Evolutionary conservation across 192 early-diverging fungal genomes (phyloP), one percentile per base, ranked within the genome.

Genomic region (Dissophora globulifera): DNA sequence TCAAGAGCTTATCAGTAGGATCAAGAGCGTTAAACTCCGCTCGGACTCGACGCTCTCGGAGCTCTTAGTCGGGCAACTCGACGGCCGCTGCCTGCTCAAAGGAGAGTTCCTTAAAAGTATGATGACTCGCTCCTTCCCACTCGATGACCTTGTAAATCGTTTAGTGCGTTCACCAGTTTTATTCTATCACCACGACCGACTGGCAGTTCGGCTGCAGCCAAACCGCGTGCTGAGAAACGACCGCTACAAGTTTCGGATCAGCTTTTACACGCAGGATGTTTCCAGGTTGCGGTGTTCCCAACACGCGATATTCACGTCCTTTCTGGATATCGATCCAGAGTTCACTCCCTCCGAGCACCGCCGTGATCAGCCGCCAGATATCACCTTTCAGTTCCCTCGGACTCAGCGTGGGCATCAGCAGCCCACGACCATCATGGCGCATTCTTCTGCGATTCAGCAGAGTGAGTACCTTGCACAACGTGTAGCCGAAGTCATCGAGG

Each of bases 11-110:
- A 53, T 75, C 22, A 47, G 62, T 40, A 54, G 50, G 13, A 60
- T 75, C 31, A 46, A 31, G n/a, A 60, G 50, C 41, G 30, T 75
- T 43, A 64, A 60, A 20, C 29, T 75, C 13, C 62, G 57, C 9
- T 75, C 70, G 11, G 70, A 66, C 38, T 54, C 70, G 11, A 75
- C 70, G 3, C 56, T 75, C 3, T 75, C 70, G 2, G 70, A 60
- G 4, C 33, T 75, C 2, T 17, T 60, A 17, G 55, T 54, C 4
- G 50, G 27, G 5, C 56, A 11, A 0, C n/a, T 75, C 4, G 57
- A 75, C 23, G 70, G 70, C 2, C 35, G 15, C 1, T 50, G 50
- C 31, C 22, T 75, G 8, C 47, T 49, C 4, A 26, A 35, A 32
- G 70, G 70, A 2, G 69, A 58, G 1, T 47, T 40, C 11, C 55